A percentile compares a stretch with the other conserved stretches of the same genome.
These are phyloP conservation scores for Agaricus subrufescens DNA, from an alignment of 768 basidiomycete species.

Conservation along the genomic window DNA sequence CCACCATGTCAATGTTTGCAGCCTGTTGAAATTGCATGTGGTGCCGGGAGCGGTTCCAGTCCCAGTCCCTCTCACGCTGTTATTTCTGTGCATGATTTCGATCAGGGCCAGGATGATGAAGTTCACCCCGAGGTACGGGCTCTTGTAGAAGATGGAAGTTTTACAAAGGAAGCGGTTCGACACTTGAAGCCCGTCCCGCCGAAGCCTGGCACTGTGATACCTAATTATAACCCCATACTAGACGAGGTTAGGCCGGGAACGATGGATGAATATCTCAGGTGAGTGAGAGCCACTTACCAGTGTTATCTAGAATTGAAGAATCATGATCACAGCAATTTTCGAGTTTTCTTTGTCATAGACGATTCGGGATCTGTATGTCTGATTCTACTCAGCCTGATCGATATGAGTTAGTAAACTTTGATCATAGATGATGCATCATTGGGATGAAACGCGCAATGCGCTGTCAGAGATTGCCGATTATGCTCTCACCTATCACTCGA, in stretches of 20 bases:
- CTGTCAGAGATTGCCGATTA: constrained; percentile 25
- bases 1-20: no score
- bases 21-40: no score
- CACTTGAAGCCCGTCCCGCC: background rate
- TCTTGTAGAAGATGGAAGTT: background rate
- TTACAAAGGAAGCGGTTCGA: constrained; percentile 3
- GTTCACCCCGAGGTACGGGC: constrained; percentile 1
- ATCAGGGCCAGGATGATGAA: background rate
- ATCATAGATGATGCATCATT: constrained; percentile 17
- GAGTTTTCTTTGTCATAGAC: constrained; percentile 23
- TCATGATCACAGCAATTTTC: constrained; percentile 17
- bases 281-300: background rate
- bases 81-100: background rate
- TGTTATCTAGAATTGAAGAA: background rate
- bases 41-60: no score
- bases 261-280: constrained; percentile 12
- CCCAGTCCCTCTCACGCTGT: no score
- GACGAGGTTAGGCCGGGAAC: constrained; percentile 7
- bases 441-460: constrained; percentile 22
- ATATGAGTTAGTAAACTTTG: background rate
- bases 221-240: constrained; percentile 10
- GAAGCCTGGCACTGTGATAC: background rate
- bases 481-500: constrained; percentile 20
- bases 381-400: background rate
- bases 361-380: constrained; percentile 24